Evolutionary conservation across 192 early-diverging fungal species (phyloP), one percentile per base, ranked within the genome.

Genomic region (Funneliformis geosporum): DNA sequence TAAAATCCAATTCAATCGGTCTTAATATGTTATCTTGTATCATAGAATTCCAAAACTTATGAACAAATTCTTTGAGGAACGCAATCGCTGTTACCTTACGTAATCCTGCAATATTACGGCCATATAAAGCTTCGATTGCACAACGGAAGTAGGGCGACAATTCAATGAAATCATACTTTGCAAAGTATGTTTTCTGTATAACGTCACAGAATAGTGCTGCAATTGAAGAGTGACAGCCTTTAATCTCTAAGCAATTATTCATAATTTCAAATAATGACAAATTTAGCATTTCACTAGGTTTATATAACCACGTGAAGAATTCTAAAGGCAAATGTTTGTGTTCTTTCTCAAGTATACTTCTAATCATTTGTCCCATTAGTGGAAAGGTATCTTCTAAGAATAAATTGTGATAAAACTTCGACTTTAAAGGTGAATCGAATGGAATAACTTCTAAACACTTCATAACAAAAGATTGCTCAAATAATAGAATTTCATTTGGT

Each of bases 171-270:
- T 64, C 74, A 7, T 64, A 40, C 6, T 73, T 44, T 23, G 27
- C 23, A 27, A 76, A 80, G 47, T 76, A 80, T 64, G 75, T 43
- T 27, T 55, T 23, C 21, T 80, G 79, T n/a, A 80, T 61, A 8
- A 62, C 18, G n/a, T n/a, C n/a, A n/a, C n/a, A n/a, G n/a, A n/a
- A n/a, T n/a, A n/a, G n/a, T n/a, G n/a, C n/a, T n/a, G 55, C 33
- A 9, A 80, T 46, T 6, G 8, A 11, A 10, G 71, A 59, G 42
- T 80, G 33, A 11, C 21, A 33, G 1, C 64, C n/a, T 40, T 59
- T 27, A n/a, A 62, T 27, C 6, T 39, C 3, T 6, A 80, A 75
- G 7, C 73, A 23, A 27, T 23, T 59, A 23, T 80, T 73, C 9
- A 80, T 75, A 16, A 27, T 42, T 23, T 75, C 6, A 40, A 80